Evolutionary conservation across 1,284 basidiomycete species (phyloP).

Genomic region (Malassezia dermatis): DNA sequence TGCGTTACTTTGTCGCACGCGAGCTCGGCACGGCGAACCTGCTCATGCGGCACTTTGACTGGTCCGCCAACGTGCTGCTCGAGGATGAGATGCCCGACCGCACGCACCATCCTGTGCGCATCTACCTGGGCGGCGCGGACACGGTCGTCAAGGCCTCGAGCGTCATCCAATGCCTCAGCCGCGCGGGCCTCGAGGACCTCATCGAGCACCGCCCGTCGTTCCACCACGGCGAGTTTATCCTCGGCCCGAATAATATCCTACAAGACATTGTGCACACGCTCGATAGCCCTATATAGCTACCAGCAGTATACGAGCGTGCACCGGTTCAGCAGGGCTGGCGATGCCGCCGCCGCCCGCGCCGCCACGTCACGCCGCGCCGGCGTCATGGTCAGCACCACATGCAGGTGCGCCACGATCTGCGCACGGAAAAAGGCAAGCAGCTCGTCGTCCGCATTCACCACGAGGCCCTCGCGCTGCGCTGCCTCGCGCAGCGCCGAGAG

Average conservation of each 20-base stretch:
- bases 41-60: constrained; percentile 38
- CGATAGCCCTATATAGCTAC: constrained; percentile 16
- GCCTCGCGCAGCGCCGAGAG: constrained; percentile 99
- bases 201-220: neutral
- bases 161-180: constrained; percentile 1
- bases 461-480: constrained; percentile 88
- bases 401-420: constrained; percentile 37
- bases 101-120: neutral
- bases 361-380: constrained; percentile 91
- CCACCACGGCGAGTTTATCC: constrained; percentile 13
- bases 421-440: constrained; percentile 33
- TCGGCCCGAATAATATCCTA: neutral
- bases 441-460: constrained; percentile 87
- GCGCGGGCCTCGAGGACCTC: constrained; percentile 2
- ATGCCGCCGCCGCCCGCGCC: constrained; percentile 78
- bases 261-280: constrained; percentile 1
- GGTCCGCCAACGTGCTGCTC: constrained; percentile 37
- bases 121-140: constrained; percentile 13
- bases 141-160: constrained; percentile 11
- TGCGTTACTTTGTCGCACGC: constrained; percentile 39
- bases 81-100: constrained; percentile 22
- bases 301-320: constrained; percentile 36
- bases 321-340: constrained; percentile 54
- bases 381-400: constrained; percentile 79
- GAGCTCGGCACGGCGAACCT: constrained; percentile 35